Evolutionary conservation across 768 basidiomycete genomes (phyloP).

Genomic region (Aureoboletus auriporus): DNA sequence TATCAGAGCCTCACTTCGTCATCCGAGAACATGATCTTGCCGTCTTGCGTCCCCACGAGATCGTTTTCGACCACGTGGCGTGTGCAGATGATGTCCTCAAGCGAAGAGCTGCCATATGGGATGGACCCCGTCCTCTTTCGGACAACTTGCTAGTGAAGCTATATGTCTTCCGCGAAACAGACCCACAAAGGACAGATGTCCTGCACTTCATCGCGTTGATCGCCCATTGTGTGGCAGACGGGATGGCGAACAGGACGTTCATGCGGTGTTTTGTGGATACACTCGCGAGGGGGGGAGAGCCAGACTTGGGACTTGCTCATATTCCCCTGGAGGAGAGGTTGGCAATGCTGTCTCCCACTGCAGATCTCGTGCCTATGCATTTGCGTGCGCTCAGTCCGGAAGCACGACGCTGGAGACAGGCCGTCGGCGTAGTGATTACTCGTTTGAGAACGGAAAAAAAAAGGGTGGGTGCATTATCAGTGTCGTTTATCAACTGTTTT

Average conservation of each 20-base stretch:
- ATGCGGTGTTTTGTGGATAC: constrained; percentile 44
- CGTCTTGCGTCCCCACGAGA: constrained; percentile 32
- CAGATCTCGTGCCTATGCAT: constrained; percentile 33
- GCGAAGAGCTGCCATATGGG: constrained; percentile 27
- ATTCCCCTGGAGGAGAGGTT: constrained; percentile 37
- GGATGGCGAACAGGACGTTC: constrained; percentile 39
- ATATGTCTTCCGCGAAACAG: constrained; percentile 35
- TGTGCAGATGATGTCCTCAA: constrained; percentile 33
- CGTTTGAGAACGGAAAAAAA: constrained; percentile 30
- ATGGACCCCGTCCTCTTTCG: constrained; percentile 37
- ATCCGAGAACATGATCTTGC: constrained; percentile 38
- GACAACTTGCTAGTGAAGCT: constrained; percentile 40
- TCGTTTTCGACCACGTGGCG: constrained; percentile 31
- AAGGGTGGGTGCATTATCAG: constrained; percentile 27
- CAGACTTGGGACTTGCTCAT: constrained; percentile 4
- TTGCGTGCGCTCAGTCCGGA: constrained; percentile 29
- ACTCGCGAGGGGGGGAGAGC: constrained; percentile 19
- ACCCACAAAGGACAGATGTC: constrained; percentile 26
- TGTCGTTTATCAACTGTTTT: not conserved
- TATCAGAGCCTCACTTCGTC: constrained; percentile 29
- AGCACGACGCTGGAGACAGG: constrained; percentile 42
- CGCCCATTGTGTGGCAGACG: constrained; percentile 52
- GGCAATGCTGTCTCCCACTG: constrained; percentile 36
- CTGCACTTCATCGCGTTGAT: constrained; percentile 42
- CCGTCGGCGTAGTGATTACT: constrained; percentile 36